Evolutionary conservation across 768 basidiomycete genomes (phyloP), one percentile per base, ranked within the genome.

Genomic region (Mycena maculata): DNA sequence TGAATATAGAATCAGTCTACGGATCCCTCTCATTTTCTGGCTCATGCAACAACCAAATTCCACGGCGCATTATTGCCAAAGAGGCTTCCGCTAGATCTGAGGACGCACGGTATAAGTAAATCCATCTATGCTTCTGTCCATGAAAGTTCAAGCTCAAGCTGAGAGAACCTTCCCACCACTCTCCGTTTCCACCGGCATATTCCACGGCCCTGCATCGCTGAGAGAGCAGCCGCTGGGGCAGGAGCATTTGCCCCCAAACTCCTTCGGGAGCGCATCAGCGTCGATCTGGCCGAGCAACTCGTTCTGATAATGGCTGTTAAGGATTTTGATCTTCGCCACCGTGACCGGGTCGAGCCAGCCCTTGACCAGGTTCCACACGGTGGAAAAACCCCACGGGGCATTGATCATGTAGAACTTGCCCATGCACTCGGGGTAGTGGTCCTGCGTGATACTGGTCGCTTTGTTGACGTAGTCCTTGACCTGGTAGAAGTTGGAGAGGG

Each of bases 391-490:
- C 90, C 92, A 98, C 0, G 97, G 97, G 0, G 95, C 93, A 75
- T 99, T 98, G 86, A 98, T 93, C 85, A 99, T 96, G 85, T 94
- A 99, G 84, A 99, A 98, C 77, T 93, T 94, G 83, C 97, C 97
- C 97, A 98, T 95, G 33, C 33, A 36, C 78, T 97, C 94, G 1
- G 95, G 94, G 79, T 96, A 99, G 71, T 92, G 85, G 82, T 98
- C 88, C 79, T 98, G 96, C 13, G 94, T 94, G 78, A 99, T 91
- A 28, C 77, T 75, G 0, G 92, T 82, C 0, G 95, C 93, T 23
- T 87, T 78, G 67, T 84, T 86, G 47, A 99, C 92, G 83, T 95
- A 97, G 80, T 94, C 92, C 82, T 94, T 96, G 81, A 99, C 96
- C 74, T 87, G 88, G 79, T 91, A 96, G 77, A 98, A 99, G 76